phyloP scores from a whole-genome alignment of 352 stramenopile species.

The Globisporangium megalacanthum region DNA sequence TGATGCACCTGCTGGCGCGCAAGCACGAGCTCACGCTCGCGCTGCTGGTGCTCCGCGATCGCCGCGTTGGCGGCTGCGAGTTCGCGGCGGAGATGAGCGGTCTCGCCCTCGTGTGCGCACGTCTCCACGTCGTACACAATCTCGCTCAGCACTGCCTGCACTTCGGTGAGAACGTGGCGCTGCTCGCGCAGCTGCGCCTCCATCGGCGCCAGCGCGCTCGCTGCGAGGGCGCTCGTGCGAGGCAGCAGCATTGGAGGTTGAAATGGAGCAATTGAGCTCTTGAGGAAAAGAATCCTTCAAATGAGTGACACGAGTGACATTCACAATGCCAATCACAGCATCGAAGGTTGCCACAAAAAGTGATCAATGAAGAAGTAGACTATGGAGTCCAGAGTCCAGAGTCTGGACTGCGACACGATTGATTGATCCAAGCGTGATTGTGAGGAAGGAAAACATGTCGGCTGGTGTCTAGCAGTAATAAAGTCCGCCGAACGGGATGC shows the following conservation, averaged over 20 bases:
- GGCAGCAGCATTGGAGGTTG: constrained; percentile 24
- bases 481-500: no score
- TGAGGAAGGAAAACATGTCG: no score
- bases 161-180: constrained; percentile 37
- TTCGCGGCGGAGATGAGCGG: constrained; percentile 28
- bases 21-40: constrained; percentile 51
- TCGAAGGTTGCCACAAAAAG: no score
- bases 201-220: constrained; percentile 31
- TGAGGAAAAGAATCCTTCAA: no score
- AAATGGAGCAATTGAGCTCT: no score
- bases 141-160: constrained; percentile 62
- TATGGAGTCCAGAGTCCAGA: no score
- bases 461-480: no score
- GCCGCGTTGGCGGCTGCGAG: constrained; percentile 25
- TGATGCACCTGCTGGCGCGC: constrained; percentile 49
- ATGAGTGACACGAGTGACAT: no score
- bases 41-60: constrained; percentile 46
- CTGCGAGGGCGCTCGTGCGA: constrained; percentile 26
- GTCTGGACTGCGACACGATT: no score
- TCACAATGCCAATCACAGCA: no score
- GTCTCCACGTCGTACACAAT: constrained; percentile 84
- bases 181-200: constrained; percentile 39
- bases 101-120: constrained; percentile 51
- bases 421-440: no score
- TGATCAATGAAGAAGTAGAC: no score